A percentile compares a stretch with the other conserved stretches of the same genome.
Conservation (phyloP, 108 stramenopile genomes). For the Aurantiochytrium sp. region DNA sequence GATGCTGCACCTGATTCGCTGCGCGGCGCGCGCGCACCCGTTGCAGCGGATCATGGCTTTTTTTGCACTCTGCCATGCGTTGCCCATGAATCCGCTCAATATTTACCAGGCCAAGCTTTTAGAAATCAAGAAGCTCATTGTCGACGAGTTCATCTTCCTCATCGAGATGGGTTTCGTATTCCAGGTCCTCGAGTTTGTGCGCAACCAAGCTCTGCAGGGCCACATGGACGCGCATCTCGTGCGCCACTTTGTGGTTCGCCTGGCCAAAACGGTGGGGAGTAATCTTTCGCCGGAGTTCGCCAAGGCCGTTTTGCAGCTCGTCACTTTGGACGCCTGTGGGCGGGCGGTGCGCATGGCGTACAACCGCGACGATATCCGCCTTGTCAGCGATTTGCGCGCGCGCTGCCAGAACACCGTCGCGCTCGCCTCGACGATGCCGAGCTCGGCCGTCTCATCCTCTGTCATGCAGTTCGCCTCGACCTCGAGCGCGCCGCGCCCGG, state of each 20-base stretch:
- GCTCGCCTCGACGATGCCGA: background rate
- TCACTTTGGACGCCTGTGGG: background rate
- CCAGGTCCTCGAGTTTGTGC: constrained; percentile 11
- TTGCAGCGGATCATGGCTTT: constrained; percentile 11
- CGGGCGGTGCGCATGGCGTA: background rate
- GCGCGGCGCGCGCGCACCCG: background rate
- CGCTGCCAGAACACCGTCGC: background rate
- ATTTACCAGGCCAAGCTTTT: background rate
- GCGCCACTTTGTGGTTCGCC: background rate
- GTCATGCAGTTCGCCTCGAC: background rate
- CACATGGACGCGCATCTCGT: background rate
- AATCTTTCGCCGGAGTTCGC: background rate
- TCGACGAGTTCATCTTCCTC: background rate
- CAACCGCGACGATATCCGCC: background rate
- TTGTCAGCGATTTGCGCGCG: background rate
- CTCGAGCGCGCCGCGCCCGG: background rate
- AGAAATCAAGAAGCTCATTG: background rate
- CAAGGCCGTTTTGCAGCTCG: background rate
- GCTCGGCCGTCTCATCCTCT: background rate
- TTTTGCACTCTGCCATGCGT: background rate
- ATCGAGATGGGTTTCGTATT: background rate
- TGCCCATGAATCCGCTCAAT: background rate
- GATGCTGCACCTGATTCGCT: background rate
- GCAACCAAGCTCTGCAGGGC: background rate
- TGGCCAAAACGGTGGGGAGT: background rate